Conservation (phyloP, 164 flowering plant genomes). For the Aristolochia californica region DNA sequence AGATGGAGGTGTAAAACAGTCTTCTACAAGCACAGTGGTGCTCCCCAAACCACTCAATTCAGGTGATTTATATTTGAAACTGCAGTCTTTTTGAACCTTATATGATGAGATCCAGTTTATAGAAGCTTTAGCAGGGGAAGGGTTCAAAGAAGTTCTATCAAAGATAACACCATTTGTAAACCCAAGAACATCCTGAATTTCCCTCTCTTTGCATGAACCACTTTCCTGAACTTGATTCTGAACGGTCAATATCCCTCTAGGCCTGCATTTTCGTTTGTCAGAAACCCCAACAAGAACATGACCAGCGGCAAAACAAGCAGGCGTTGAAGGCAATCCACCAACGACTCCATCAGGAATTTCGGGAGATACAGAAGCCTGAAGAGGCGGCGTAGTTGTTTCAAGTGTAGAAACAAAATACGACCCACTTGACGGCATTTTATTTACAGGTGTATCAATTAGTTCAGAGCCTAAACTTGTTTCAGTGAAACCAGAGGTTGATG, state of each 20-base stretch:
- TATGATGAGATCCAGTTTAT: constrained; percentile 64
- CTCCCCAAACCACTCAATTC: constrained; percentile 15
- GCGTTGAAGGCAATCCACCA: constrained; percentile 12
- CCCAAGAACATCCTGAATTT: constrained; percentile 21
- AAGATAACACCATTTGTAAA: background rate
- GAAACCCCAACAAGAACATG: constrained; percentile 55
- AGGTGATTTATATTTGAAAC: constrained; percentile 9
- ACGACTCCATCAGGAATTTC: constrained; percentile 54
- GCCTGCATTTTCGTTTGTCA: constrained; percentile 77
- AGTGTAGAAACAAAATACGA: constrained; percentile 17
- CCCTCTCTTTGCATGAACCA: constrained; percentile 65
- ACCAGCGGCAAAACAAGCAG: constrained; percentile 67
- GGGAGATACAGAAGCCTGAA: constrained; percentile 70
- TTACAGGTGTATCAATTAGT: constrained; percentile 21
- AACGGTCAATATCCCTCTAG: constrained; percentile 62
- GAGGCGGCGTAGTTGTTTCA: constrained; percentile 43
- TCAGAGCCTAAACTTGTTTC: background rate
- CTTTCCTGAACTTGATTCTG: too few relatives aligned
- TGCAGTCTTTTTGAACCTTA: constrained; percentile 16
- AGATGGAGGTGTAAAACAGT: background rate
- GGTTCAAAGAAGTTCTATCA: constrained; percentile 19
- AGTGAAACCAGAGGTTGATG: background rate
- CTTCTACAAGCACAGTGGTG: background rate
- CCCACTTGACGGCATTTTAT: constrained; percentile 21
- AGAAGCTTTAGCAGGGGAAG: constrained; percentile 55